Evolutionary conservation across 2,329 filamentous ascomycete species (phyloP).

Genomic region (Colletotrichum sp.): DNA sequence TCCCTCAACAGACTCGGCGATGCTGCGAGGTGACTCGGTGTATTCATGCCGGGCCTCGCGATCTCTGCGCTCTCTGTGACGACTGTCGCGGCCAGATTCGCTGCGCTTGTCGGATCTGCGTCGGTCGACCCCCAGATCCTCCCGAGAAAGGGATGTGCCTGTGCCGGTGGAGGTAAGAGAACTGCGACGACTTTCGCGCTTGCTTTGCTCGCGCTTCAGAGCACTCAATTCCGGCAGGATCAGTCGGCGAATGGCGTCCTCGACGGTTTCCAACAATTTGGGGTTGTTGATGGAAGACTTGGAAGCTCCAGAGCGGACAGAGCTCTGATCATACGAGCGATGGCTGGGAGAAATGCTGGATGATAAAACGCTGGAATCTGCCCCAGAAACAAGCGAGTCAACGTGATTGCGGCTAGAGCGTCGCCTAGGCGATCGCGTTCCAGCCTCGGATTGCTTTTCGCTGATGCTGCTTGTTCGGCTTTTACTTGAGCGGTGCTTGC

Average conservation of each 20-base stretch:
- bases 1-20: conserved; percentile 52
- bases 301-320: conserved; percentile 54
- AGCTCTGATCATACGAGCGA: conserved; percentile 60
- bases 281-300: conserved; percentile 88
- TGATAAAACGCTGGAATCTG: conserved; percentile 60
- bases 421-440: conserved; percentile 50
- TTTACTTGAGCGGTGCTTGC: conserved; percentile 52
- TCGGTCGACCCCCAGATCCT: conserved; percentile 63
- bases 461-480: conserved; percentile 54
- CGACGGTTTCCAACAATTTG: conserved; percentile 86
- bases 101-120: conserved; percentile 64
- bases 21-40: conserved; percentile 53
- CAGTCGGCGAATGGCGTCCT: conserved; percentile 88
- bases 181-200: conserved; percentile 71
- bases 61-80: conserved; percentile 33
- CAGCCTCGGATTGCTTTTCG: conserved; percentile 51
- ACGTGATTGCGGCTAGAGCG: conserved; percentile 57
- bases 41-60: conserved; percentile 62
- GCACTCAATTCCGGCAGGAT: conserved; percentile 92
- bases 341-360: conserved; percentile 60
- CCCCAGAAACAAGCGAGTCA: conserved; percentile 58
- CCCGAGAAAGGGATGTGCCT: conserved; percentile 52
- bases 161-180: conserved; percentile 64
- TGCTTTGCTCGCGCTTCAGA: conserved; percentile 88
- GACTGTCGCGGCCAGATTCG: conserved; percentile 58